Evolutionary conservation across 805 yeast species (phyloP), one percentile per base, ranked within the genome.

Genomic region (Candida tibetensis): DNA sequence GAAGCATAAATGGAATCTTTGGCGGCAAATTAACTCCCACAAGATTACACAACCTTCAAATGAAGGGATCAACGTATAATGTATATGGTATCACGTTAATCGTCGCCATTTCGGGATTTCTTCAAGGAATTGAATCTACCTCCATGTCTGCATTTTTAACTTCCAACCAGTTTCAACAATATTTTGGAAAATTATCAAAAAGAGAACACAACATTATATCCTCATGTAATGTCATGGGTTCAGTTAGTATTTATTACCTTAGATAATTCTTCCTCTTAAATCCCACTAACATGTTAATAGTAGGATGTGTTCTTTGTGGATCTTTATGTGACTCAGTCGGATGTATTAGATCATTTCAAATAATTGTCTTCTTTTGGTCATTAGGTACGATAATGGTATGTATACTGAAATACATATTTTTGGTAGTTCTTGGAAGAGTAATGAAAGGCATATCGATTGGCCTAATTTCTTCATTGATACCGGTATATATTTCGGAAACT

Each of bases 371-470:
- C 2, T 34, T 56, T 4, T 65, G 71, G 69, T 38, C 49, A 9
- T n/a, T 44, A 10, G 69, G 67, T 1, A 42, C 58, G 25, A 25
- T 51, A 10, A 41, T 57, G n/a, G 47, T 47, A 9, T 51, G 49
- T 23, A 42, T 56, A 14, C 60, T 63, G 55, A 43, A 47, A n/a
- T 50, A 49, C 32, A 44, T 52, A 3, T 49, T 49, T 28, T 39
- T 57, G 26, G 40, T 64, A 4, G 55, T 62, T 2, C 16, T 58
- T 4, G 66, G 62, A 18, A 52, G 62, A 28, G 39, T 60, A 10
- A 34, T 55, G 6, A 62, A 56, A 37, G 72, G 72, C 0, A 12
- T 54, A 2, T 44, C 62, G 5, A 46, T 62, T 29, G 72, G 72
- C 4, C 37, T 61, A 17, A 49, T 57, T 9, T 51, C 60, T n/a